These are phyloP conservation scores for Populus alba DNA, from an alignment of 345 rosid genomes.

Conservation along the genomic window DNA sequence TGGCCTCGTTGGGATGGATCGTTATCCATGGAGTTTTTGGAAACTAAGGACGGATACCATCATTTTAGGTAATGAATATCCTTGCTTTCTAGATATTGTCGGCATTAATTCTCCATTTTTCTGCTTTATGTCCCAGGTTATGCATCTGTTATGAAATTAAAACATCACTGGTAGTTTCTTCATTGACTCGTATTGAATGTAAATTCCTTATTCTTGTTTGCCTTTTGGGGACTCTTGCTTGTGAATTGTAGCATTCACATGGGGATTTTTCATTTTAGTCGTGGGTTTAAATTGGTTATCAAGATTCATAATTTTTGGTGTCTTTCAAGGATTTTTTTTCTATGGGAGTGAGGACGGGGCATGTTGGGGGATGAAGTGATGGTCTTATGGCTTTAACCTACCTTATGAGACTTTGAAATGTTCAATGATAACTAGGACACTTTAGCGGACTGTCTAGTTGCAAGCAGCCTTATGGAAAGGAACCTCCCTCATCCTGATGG, in stretches of 20 bases:
- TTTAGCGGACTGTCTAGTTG: background rate
- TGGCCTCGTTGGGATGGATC: conserved; percentile 95
- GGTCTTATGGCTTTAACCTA: background rate
- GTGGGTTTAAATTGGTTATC: background rate
- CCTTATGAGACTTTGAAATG: background rate
- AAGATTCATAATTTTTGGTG: background rate
- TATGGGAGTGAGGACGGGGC: background rate
- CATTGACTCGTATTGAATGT: background rate
- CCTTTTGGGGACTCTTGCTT: background rate
- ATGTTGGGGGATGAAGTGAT: background rate
- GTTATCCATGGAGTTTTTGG: conserved; percentile 79
- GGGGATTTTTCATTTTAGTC: background rate
- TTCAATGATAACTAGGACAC: background rate
- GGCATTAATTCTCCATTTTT: too few species aligned
- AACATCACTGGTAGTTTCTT: background rate
- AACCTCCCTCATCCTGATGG: too few species aligned
- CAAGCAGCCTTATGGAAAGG: background rate
- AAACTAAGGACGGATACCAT: conserved; percentile 58
- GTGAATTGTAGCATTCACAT: background rate
- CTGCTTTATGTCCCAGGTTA: background rate
- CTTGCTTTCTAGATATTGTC: background rate
- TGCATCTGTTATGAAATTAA: background rate
- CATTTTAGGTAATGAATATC: conserved; percentile 56
- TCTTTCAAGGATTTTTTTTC: background rate
- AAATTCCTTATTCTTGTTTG: background rate